Conservation (phyloP, 2,329 filamentous ascomycete species). For the Fusarium sp. region DNA sequence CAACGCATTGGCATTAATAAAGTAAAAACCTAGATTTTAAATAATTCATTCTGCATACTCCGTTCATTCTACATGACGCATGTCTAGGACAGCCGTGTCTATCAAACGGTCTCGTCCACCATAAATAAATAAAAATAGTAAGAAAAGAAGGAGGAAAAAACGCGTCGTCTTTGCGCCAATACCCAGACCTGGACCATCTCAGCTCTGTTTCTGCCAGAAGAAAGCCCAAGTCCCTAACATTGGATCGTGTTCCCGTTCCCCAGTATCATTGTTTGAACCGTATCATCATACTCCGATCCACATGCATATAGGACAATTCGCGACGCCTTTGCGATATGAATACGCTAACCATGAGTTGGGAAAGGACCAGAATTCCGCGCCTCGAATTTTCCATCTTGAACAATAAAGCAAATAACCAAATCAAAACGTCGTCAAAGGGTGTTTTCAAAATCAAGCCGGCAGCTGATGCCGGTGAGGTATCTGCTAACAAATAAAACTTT, state of each 20-base stretch:
- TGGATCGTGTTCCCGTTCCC: conserved; percentile 45
- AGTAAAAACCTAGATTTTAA: conserved; percentile 24
- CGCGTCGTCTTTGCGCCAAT: conserved; percentile 46
- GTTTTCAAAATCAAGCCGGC: conserved; percentile 41
- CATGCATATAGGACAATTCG: conserved; percentile 48
- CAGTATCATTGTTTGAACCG: conserved; percentile 42
- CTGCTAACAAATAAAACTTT: conserved; percentile 43
- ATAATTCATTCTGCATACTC: conserved; percentile 40
- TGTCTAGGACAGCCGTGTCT: conserved; percentile 46
- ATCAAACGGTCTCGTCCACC: conserved; percentile 46
- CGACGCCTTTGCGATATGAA: conserved; percentile 45
- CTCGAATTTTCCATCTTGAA: conserved; percentile 34
- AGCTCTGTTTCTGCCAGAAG: conserved; percentile 16
- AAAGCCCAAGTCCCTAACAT: conserved; percentile 24
- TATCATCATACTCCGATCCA: conserved; percentile 50
- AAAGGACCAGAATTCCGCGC: conserved; percentile 37
- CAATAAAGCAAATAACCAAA: conserved; percentile 25
- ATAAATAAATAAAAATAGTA: conserved; percentile 22
- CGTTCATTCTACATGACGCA: conserved; percentile 45
- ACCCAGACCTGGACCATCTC: conserved; percentile 25
- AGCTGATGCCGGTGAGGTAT: conserved; percentile 46
- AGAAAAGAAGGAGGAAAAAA: conserved; percentile 34
- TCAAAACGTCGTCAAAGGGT: conserved; percentile 24
- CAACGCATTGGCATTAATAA: neutral
- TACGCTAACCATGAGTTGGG: conserved; percentile 43